Percentiles rank a stretch among this genome's conserved stretches.
phyloP scores from a whole-genome alignment of 257 asterid species.

The Solanum appendiculatum region DNA sequence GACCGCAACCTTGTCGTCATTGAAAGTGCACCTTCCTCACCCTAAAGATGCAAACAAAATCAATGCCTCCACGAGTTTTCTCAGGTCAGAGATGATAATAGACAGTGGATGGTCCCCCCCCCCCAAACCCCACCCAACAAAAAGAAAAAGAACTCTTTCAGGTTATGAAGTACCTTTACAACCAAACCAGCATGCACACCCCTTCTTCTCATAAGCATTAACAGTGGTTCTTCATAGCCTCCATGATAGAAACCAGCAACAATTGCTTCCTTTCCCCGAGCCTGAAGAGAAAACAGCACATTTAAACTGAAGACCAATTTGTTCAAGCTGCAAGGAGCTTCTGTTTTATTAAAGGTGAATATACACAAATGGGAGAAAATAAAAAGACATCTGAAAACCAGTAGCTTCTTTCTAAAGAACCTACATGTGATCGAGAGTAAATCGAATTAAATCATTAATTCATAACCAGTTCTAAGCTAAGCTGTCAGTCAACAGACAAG shows the following conservation, averaged over 20 bases:
- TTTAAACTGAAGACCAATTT: background rate
- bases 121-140: background rate
- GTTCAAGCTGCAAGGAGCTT: background rate
- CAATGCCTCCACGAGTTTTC: background rate
- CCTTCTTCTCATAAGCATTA: slow-evolving; percentile 98
- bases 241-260: slow-evolving; percentile 93
- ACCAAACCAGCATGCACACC: slow-evolving; percentile 94
- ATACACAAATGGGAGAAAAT: background rate
- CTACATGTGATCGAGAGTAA: background rate
- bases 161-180: slow-evolving; percentile 51
- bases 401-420: background rate
- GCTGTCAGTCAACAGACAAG: background rate
- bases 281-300: slow-evolving; percentile 31
- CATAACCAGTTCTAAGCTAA: background rate
- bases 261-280: slow-evolving; percentile 79
- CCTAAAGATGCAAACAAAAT: slow-evolving; percentile 34
- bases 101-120: background rate
- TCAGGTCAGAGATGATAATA: background rate
- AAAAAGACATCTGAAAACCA: background rate
- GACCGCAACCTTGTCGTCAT: slow-evolving; percentile 83
- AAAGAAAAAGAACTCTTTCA: background rate
- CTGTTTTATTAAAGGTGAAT: background rate
- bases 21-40: slow-evolving; percentile 98
- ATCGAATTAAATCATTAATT: background rate
- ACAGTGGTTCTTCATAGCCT: slow-evolving; percentile 89